Evolutionary conservation across 176 grass and related monocot genomes (phyloP), one percentile per base, ranked within the genome.

Genomic region (Zea luxurians): DNA sequence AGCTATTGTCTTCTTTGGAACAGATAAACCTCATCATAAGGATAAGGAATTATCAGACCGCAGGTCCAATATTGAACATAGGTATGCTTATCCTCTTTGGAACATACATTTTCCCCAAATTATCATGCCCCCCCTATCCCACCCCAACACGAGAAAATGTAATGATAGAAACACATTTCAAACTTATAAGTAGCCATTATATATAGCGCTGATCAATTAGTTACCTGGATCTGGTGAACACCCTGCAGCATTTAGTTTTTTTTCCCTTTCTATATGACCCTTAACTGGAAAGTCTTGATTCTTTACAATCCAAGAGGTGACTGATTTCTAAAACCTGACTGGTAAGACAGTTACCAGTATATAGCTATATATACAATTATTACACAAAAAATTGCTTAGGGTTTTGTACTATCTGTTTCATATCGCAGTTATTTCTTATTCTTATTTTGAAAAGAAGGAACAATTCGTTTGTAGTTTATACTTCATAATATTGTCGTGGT

Each of bases 1-100:
- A 57, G 44, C 47, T 79, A 46, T 36, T 73, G 20, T n/a, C 20
- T 48, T 84, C 50, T 78, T 75, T 44, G 57, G n/a, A 68, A 70
- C 83, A 93, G 91, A 90, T 81, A 90, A 84, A 90, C 54, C 72
- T 21, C 86, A 8, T 49, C 62, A 4, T 16, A 93, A 88, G 73
- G 80, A 86, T 70, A 78, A 57, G 47, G 85, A 93, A 48, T 21
- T 76, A 71, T 79, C 85, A 78, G 85, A 65, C 61, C 55, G 2
- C 64, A 88, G 83, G 76, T 93, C 64, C 70, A 66, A 5, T 76
- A 21, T 50, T 16, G 48, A 84, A 67, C 40, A 71, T 80, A 80
- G 38, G 9, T 83, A 52, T 74, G 40, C 54, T 58, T 80, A 41
- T 45, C 43, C 55, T 55, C 53, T 18, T 55, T 18, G 53, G 53